phyloP scores from a whole-genome alignment of 2,329 filamentous ascomycete species.

The Paracoccidioides brasiliensis region DNA sequence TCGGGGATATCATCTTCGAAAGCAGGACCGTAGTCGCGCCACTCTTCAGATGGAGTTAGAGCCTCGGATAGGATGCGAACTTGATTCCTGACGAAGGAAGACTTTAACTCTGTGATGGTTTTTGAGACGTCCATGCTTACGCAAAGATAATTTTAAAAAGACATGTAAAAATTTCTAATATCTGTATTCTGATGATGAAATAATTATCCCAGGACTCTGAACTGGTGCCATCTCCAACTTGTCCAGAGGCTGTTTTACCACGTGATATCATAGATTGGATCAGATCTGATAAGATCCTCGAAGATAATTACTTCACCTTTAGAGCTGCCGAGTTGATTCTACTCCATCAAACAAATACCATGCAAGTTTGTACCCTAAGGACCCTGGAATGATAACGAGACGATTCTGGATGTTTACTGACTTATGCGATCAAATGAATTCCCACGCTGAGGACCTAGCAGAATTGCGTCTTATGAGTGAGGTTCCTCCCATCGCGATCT shows the following conservation, averaged over 20 bases:
- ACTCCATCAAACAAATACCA: background rate
- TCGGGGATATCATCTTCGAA: slow-evolving; percentile 34
- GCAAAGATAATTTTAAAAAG: background rate
- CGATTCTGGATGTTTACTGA: background rate
- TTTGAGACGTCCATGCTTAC: slow-evolving; percentile 25
- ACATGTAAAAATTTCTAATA: background rate
- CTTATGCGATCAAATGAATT: background rate
- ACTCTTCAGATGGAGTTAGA: slow-evolving; percentile 35
- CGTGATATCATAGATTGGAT: background rate
- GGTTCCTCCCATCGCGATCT: too few species aligned
- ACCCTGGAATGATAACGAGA: background rate
- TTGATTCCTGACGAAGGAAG: slow-evolving; percentile 38
- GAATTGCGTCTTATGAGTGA: background rate
- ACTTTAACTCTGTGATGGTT: slow-evolving; percentile 40
- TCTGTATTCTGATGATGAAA: background rate
- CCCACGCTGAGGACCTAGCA: background rate
- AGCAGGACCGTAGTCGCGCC: slow-evolving; percentile 27
- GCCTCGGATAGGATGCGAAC: slow-evolving; percentile 39
- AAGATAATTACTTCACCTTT: background rate
- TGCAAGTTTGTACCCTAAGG: background rate
- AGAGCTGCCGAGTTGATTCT: background rate
- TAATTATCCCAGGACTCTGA: too few species aligned
- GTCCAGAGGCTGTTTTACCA: background rate
- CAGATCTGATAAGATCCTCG: background rate
- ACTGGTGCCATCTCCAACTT: background rate